Conservation (phyloP, 2,329 filamentous ascomycete genomes). For the Aspergillus puulaauensis region DNA sequence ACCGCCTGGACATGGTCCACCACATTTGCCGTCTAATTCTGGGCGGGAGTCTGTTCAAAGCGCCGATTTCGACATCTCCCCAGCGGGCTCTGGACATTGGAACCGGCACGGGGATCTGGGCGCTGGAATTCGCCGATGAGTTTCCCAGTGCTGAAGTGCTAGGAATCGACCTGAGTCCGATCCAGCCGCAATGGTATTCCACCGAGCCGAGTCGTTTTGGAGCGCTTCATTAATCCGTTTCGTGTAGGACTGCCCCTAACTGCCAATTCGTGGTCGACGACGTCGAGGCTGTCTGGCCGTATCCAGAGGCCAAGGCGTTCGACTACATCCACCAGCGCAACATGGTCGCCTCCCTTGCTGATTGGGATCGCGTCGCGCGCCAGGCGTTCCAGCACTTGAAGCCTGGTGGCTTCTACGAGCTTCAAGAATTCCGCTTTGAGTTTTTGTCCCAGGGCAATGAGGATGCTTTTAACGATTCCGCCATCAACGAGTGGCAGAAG, state of each 20-base stretch:
- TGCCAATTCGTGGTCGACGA: not conserved
- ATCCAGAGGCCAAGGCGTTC: not conserved
- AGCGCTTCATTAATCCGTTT: not conserved
- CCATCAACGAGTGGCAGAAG: not conserved
- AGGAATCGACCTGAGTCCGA: not conserved
- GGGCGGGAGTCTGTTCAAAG: not conserved
- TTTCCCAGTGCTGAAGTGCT: not conserved
- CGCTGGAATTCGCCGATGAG: not conserved
- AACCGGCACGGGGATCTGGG: not conserved
- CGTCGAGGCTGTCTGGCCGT: not conserved
- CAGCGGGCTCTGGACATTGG: not conserved
- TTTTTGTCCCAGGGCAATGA: not conserved
- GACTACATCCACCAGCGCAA: not conserved
- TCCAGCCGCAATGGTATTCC: not conserved
- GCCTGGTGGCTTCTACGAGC: not conserved
- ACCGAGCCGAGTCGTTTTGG: not conserved
- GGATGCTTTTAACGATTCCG: not conserved
- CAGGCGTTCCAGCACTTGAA: not conserved
- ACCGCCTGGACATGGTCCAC: not conserved
- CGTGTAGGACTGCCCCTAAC: not conserved
- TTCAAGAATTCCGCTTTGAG: not conserved
- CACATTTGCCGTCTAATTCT: not conserved
- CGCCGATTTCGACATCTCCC: not conserved
- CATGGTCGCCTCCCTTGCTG: not conserved
- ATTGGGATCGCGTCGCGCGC: not conserved